Conservation (phyloP, 129 eudicot species). For the Artemisia argyi region DNA sequence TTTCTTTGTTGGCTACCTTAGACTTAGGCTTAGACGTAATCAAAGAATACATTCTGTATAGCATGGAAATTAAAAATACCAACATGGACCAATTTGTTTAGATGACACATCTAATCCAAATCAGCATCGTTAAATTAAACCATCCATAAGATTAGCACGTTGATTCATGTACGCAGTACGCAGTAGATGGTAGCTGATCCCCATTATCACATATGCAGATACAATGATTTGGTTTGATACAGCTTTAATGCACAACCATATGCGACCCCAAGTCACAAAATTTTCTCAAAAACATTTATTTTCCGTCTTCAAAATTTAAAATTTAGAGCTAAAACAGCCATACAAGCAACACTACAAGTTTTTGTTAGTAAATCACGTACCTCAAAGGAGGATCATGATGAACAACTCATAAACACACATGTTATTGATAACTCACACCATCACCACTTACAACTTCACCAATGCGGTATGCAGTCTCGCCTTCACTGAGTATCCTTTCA, state of each 20-base stretch:
- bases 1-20: not conserved
- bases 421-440: constrained; percentile 65
- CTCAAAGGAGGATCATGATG: constrained; percentile 11
- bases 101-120: no score
- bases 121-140: no score
- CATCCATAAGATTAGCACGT: no score
- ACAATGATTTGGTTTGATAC: not conserved
- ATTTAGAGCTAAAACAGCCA: not conserved
- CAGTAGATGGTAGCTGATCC: not conserved
- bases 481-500: constrained; percentile 55
- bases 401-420: constrained; percentile 10
- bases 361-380: constrained; percentile 4
- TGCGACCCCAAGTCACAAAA: not conserved
- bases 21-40: not conserved
- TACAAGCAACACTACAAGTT: constrained; percentile 8
- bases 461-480: constrained; percentile 52
- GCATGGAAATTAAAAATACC: no score
- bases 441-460: constrained; percentile 82
- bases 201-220: not conserved
- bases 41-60: no score
- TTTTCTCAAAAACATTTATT: not conserved
- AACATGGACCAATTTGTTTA: no score
- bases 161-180: not conserved
- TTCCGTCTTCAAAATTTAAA: not conserved
- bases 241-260: not conserved